Conservation (phyloP, 1,139 yeast species). For the Suhomyces chickasaworum region DNA sequence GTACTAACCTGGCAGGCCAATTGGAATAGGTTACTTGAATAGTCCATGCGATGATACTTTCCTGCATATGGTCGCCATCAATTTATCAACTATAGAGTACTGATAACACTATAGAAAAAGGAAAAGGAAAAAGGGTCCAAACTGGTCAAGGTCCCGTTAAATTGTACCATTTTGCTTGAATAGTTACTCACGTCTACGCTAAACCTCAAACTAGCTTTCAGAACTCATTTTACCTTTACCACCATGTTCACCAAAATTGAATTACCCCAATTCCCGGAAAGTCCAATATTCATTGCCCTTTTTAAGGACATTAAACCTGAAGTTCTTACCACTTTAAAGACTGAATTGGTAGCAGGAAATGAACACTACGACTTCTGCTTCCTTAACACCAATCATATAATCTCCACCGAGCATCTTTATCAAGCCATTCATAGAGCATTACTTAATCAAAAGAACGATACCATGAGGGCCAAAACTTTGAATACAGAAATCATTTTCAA, state of each 20-base stretch:
- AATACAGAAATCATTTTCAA: constrained; percentile 46
- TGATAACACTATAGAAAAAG: no score
- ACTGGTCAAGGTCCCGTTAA: no score
- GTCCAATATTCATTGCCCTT: constrained; percentile 27
- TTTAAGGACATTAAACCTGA: constrained; percentile 20
- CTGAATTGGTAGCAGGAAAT: constrained; percentile 33
- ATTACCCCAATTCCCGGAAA: constrained; percentile 40
- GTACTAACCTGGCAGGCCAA: no score
- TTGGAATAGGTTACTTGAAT: no score
- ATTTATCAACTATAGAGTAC: no score
- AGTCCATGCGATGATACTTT: no score
- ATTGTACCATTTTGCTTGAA: background rate
- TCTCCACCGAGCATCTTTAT: constrained; percentile 41
- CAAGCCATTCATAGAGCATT: constrained; percentile 39
- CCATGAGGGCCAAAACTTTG: constrained; percentile 43
- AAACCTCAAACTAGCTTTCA: background rate
- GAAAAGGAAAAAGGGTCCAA: no score
- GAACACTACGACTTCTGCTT: constrained; percentile 43
- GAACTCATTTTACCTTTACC: background rate
- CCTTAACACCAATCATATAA: constrained; percentile 38
- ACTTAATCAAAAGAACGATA: constrained; percentile 27
- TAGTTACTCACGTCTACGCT: background rate
- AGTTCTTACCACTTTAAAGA: constrained; percentile 29
- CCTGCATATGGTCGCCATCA: no score
- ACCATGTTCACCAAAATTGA: constrained; percentile 7